Base-by-base conservation (phyloP, 176 grass and related monocot genomes). In the Oryza meridionalis region DNA sequence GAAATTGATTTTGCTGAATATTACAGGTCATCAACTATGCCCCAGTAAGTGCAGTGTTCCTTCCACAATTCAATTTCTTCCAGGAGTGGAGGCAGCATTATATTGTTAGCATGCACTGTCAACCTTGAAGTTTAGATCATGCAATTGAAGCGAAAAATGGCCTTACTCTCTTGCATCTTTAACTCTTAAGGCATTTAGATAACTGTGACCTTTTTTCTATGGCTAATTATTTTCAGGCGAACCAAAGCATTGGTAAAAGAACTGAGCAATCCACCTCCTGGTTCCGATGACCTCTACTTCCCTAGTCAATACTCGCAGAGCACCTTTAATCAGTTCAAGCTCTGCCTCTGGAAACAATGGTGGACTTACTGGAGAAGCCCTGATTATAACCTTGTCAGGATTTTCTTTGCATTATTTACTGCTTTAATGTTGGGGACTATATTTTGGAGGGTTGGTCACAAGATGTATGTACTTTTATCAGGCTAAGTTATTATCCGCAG, bases 301-400 rank as follows among this genome's bases (percentile, higher is more conserved):
- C 73, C 77, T 24, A 89, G 86, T 51, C 86, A 88, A 65, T 97
- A 89, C 51, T 82, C 94, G 0, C 75, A 86, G 55, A 85, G 82
- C 22, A 70, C 85, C 40, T 75, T 70, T 71, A 61, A 42, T 58
- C 94, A 97, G 44, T 97, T 94, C 84, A 89, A 76, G 73, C 59
- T 78, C 40, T 94, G 94, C 58, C 79, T 94, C 40, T 94, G 92
- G 94, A 97, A 94, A 80, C 94, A 97, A 67, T 89, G 77, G 80
- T 87, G 85, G 88, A 85, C 90, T 80, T 97, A 97, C 59, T 97
- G 94, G 94, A 92, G 92, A 88, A 89, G 83, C 76, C 92, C 94
- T 77, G 73, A 88, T 63, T 97, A 94, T 72, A 97, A 94, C 45
- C 82, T 92, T 64, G 88, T 89, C 71, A 92, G 94, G 69, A 44